Conservation (phyloP, 768 basidiomycete genomes). For the Infundibulicybe gibba region DNA sequence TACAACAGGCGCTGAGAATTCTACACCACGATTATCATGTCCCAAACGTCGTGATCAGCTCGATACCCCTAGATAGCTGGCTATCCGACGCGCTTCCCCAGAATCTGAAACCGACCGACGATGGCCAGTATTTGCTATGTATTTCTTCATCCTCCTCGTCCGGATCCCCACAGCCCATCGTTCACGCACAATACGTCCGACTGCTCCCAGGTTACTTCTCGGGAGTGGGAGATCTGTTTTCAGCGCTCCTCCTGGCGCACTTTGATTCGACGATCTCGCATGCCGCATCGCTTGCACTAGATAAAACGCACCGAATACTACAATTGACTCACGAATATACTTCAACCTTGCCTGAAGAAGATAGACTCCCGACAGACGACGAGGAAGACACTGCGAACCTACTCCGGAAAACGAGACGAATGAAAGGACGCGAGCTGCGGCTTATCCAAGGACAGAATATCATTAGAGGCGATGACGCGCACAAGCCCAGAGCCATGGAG, state of each 20-base stretch:
- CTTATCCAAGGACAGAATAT: constrained; percentile 77
- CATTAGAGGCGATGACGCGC: constrained; percentile 43
- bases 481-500: constrained; percentile 30
- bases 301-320: constrained; percentile 74
- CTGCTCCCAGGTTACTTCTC: constrained; percentile 90
- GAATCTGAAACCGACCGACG: constrained; percentile 33
- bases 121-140: constrained; percentile 66
- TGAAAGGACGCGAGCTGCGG: constrained; percentile 83
- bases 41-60: constrained; percentile 89
- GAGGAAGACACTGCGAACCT: constrained; percentile 69
- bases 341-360: constrained; percentile 52
- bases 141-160: constrained; percentile 59
- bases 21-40: constrained; percentile 78
- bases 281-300: constrained; percentile 67
- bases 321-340: constrained; percentile 56
- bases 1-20: constrained; percentile 63
- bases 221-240: constrained; percentile 96
- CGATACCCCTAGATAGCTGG: constrained; percentile 69
- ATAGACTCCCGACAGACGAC: constrained; percentile 66
- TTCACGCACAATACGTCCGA: constrained; percentile 73
- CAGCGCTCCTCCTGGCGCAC: constrained; percentile 84
- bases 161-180: constrained; percentile 20
- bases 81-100: constrained; percentile 53
- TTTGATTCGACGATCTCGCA: constrained; percentile 45
- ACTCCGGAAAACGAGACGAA: constrained; percentile 62